phyloP scores from a whole-genome alignment of 1,284 basidiomycete species.

The Microbotryum scabiosae region DNA sequence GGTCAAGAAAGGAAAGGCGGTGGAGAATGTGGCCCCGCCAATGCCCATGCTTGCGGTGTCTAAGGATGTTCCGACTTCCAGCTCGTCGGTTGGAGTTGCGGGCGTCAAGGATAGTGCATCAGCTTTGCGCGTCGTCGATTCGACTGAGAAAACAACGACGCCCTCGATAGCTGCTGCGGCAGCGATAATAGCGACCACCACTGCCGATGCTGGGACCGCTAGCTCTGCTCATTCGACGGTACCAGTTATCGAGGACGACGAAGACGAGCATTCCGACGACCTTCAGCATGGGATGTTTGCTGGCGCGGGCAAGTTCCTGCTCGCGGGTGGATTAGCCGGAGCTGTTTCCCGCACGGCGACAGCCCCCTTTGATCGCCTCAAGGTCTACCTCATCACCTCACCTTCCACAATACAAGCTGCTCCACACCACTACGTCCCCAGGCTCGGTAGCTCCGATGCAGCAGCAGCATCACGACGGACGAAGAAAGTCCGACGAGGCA shows the following conservation, averaged over 20 bases:
- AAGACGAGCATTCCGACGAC: conserved; percentile 43
- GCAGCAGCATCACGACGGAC: neutral
- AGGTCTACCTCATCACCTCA: conserved; percentile 87
- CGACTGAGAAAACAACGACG: neutral
- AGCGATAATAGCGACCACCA: neutral
- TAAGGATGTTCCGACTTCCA: neutral
- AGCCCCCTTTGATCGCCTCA: conserved; percentile 94
- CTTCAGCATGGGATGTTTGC: conserved; percentile 29
- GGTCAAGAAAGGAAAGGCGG: neutral
- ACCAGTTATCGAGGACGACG: conserved; percentile 39
- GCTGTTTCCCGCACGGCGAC: conserved; percentile 92
- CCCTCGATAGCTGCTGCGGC: neutral
- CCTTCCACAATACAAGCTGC: conserved; percentile 37
- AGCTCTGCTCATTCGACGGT: conserved; percentile 6
- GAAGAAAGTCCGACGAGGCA: conserved; percentile 1
- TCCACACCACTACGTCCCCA: neutral
- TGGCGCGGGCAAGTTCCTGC: conserved; percentile 72
- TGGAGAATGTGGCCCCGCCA: no score
- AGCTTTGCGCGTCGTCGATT: conserved; percentile 1
- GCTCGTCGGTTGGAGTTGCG: neutral
- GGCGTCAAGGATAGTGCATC: neutral
- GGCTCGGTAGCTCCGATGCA: conserved; percentile 22
- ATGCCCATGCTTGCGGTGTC: neutral
- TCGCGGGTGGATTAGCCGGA: conserved; percentile 90
- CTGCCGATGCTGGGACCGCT: neutral